Conservation (phyloP, 2,329 filamentous ascomycete genomes). For the Ophiostoma novo-ulmi region DNA sequence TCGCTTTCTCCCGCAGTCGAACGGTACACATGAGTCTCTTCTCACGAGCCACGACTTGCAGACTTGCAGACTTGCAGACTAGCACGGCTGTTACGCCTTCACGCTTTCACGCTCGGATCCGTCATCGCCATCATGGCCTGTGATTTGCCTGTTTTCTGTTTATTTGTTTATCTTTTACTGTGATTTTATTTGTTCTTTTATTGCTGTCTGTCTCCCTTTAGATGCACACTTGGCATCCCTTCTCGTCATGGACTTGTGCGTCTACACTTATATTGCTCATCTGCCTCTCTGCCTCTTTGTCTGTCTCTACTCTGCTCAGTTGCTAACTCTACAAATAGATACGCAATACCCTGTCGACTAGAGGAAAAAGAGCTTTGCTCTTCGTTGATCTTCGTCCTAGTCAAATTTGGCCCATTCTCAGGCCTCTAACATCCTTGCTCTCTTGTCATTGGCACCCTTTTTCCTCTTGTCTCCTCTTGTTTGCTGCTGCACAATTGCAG, state of each 20-base stretch:
- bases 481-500: constrained; percentile 4
- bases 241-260: neutral
- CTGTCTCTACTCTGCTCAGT: neutral
- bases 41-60: constrained; percentile 12
- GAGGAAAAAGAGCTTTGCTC: neutral
- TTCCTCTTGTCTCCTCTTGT: constrained; percentile 10
- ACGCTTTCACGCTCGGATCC: neutral
- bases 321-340: neutral
- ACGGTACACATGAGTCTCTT: constrained; percentile 8
- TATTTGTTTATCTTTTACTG: constrained; percentile 10
- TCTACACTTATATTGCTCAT: constrained; percentile 5
- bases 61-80: too few relatives aligned
- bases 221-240: too few relatives aligned
- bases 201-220: neutral
- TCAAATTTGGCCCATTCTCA: neutral
- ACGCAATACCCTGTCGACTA: neutral
- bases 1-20: constrained; percentile 10
- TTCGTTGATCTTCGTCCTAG: neutral
- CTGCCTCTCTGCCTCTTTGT: neutral
- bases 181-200: neutral
- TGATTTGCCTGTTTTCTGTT: neutral
- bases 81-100: neutral
- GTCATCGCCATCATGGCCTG: neutral
- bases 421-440: neutral
- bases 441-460: neutral